phyloP scores from a whole-genome alignment of 2,329 filamentous ascomycete genomes.

The Nothophoma quercina region DNA sequence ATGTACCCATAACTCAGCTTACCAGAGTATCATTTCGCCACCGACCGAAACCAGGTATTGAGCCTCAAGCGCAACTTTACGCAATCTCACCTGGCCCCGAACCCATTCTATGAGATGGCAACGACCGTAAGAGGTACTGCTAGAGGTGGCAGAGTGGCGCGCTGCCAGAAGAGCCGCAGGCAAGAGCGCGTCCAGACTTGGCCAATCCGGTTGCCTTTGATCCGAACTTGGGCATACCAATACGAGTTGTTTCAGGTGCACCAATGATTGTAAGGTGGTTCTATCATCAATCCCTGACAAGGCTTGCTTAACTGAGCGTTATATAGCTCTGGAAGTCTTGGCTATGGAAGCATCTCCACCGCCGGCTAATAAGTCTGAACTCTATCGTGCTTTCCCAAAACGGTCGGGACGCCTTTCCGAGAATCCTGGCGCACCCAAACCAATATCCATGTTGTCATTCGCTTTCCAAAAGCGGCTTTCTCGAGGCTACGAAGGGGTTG shows the following conservation, averaged over 20 bases:
- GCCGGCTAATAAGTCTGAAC: slow-evolving; percentile 12
- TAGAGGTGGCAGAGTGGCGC: background rate
- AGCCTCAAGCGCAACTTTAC: background rate
- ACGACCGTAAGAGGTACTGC: background rate
- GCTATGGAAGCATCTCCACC: background rate
- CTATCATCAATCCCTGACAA: too few species aligned
- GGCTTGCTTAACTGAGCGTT: too few species aligned
- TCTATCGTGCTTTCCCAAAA: slow-evolving; percentile 5
- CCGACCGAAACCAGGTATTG: background rate
- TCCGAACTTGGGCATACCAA: background rate
- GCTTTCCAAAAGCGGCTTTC: background rate
- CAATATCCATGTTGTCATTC: background rate
- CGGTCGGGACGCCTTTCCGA: slow-evolving; percentile 1
- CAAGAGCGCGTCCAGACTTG: background rate
- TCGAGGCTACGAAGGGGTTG: background rate
- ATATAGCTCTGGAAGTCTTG: slow-evolving; percentile 12
- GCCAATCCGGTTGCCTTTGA: too few species aligned
- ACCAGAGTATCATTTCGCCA: background rate
- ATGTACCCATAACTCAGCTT: too few species aligned
- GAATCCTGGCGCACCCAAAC: background rate
- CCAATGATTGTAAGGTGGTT: background rate
- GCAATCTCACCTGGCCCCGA: background rate
- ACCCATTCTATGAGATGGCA: background rate
- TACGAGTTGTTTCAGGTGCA: background rate
- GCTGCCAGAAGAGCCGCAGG: slow-evolving; percentile 2